These are phyloP conservation scores for Xylariaceae sp. DNA, from an alignment of 2,329 filamentous ascomycete genomes.

Conservation along the genomic window DNA sequence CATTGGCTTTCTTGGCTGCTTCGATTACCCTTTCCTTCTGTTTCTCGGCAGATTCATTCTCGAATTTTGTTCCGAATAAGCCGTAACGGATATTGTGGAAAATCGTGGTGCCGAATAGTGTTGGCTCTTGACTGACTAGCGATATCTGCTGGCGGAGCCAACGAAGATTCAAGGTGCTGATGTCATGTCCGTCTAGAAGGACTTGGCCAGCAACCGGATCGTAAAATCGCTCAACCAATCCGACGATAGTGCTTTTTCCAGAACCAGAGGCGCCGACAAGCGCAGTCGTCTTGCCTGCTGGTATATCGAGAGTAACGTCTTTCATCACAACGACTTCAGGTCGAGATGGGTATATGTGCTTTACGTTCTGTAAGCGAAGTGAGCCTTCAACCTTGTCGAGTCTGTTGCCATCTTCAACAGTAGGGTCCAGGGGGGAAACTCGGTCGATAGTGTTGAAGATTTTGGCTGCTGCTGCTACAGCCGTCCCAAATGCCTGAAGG, in stretches of 20 bases:
- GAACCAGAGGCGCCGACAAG: slow-evolving; percentile 91
- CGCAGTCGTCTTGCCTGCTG: slow-evolving; percentile 87
- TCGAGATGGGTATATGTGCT: slow-evolving; percentile 90
- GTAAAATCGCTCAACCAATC: slow-evolving; percentile 91
- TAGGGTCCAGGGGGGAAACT: slow-evolving; percentile 75
- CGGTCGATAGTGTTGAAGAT: slow-evolving; percentile 95
- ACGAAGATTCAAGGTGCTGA: slow-evolving; percentile 74
- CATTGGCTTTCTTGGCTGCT: slow-evolving; percentile 87
- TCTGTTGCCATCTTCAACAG: slow-evolving; percentile 64
- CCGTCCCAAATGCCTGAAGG: slow-evolving; percentile 78
- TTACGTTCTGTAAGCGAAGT: slow-evolving; percentile 76
- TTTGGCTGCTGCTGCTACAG: slow-evolving; percentile 78
- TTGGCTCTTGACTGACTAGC: slow-evolving; percentile 88
- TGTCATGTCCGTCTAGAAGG: slow-evolving; percentile 76
- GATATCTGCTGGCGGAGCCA: slow-evolving; percentile 93
- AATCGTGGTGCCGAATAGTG: slow-evolving; percentile 85
- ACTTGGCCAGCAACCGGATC: slow-evolving; percentile 77
- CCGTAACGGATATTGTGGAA: slow-evolving; percentile 88
- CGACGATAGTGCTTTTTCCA: slow-evolving; percentile 92
- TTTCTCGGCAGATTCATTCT: slow-evolving; percentile 63
- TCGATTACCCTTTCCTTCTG: slow-evolving; percentile 68
- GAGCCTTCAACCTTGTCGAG: slow-evolving; percentile 70
- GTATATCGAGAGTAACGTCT: slow-evolving; percentile 72
- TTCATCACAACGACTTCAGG: slow-evolving; percentile 88
- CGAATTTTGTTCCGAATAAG: slow-evolving; percentile 76